Conservation (phyloP, 108 stramenopile species). For the Cyclotella kingstonii region DNA sequence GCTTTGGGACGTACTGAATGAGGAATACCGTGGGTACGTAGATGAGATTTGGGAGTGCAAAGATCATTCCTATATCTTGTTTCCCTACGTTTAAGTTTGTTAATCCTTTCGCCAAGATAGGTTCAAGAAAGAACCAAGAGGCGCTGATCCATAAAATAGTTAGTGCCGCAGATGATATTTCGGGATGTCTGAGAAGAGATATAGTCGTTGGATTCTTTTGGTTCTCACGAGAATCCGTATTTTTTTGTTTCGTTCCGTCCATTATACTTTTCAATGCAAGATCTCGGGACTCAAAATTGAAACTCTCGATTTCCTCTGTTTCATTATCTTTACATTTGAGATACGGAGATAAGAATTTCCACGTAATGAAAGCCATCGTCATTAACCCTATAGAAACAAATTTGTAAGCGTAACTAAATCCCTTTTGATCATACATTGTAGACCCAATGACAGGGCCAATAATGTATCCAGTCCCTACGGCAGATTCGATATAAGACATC, state of each 20-base stretch:
- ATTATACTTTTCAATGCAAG: no score
- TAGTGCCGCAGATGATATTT: slow-evolving; percentile 21
- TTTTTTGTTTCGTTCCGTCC: not conserved
- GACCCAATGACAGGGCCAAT: slow-evolving; percentile 37
- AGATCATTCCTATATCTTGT: slow-evolving; percentile 35
- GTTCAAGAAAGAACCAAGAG: slow-evolving; percentile 37
- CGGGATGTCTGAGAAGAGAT: slow-evolving; percentile 23
- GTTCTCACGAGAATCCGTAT: not conserved
- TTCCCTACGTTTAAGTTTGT: slow-evolving; percentile 17
- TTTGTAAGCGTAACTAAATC: slow-evolving; percentile 18
- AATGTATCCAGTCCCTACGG: slow-evolving; percentile 34
- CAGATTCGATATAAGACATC: slow-evolving; percentile 37
- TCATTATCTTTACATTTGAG: slow-evolving; percentile 1
- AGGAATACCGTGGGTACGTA: slow-evolving; percentile 36
- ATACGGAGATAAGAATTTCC: slow-evolving; percentile 16
- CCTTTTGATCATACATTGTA: slow-evolving; percentile 21
- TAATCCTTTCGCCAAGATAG: slow-evolving; percentile 31
- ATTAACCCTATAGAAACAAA: slow-evolving; percentile 8
- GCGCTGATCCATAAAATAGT: slow-evolving; percentile 37
- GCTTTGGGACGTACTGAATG: slow-evolving; percentile 23
- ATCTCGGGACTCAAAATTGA: not conserved
- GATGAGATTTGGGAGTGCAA: slow-evolving; percentile 31
- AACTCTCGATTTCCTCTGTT: not conserved
- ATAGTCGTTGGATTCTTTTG: slow-evolving; percentile 10
- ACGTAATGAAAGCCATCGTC: slow-evolving; percentile 21